A percentile compares a stretch with the other conserved stretches of the same genome.
phyloP scores from a whole-genome alignment of 495 filamentous ascomycete genomes.

The Aspergillus steynii region DNA sequence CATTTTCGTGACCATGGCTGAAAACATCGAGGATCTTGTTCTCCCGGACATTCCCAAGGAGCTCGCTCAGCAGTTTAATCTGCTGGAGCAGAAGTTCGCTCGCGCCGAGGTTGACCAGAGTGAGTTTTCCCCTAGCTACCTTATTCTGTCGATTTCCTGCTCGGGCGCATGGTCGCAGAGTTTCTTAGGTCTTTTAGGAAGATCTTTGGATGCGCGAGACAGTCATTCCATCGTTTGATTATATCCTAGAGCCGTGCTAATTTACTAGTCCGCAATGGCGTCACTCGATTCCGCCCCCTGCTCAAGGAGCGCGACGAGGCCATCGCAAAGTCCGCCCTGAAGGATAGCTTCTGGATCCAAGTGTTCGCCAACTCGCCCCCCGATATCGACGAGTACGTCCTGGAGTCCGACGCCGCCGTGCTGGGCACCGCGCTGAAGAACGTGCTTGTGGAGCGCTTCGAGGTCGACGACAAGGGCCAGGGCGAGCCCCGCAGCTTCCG shows the following conservation, averaged over 20 bases:
- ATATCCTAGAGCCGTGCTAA: not conserved
- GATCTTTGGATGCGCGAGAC: no score
- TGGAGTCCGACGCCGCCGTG: conserved; percentile 68
- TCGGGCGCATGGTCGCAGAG: no score
- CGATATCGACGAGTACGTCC: conserved; percentile 83
- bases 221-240: not conserved
- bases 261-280: not conserved
- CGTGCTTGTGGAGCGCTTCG: conserved; percentile 73
- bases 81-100: conserved; percentile 39
- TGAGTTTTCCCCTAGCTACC: conserved; percentile 25
- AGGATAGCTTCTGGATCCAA: conserved; percentile 80
- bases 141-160: no score
- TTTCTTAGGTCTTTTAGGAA: no score
- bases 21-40: conserved; percentile 28
- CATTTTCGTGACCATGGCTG: conserved; percentile 26
- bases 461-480: conserved; percentile 60
- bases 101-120: conserved; percentile 43
- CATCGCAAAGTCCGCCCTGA: conserved; percentile 58
- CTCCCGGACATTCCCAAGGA: conserved; percentile 36
- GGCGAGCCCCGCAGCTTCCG: conserved; percentile 52
- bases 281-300: not conserved
- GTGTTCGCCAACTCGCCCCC: conserved; percentile 80
- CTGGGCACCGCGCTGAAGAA: conserved; percentile 61
- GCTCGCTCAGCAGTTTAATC: conserved; percentile 31
- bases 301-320: conserved; percentile 24